Conservation (phyloP, 345 rosid genomes). For the Aurinia saxatilis region DNA sequence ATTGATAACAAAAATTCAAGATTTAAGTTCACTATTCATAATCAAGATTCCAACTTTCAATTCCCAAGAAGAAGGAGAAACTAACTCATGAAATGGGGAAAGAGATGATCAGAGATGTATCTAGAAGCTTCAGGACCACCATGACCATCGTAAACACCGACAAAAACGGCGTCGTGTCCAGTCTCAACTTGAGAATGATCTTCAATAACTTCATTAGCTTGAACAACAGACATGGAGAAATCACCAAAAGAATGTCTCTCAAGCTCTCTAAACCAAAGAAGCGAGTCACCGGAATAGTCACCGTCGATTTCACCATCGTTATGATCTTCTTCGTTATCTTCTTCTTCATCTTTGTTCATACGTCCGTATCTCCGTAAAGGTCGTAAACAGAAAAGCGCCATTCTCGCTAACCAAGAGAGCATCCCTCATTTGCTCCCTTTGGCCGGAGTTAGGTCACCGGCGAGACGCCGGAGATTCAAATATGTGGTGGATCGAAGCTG, state of each 20-base stretch:
- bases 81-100: constrained; percentile 67
- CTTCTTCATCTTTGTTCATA: constrained; percentile 64
- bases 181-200: constrained; percentile 90
- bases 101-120: constrained; percentile 75
- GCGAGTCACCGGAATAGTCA: constrained; percentile 34
- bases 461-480: constrained; percentile 1
- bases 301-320: constrained; percentile 21
- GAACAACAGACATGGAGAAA: constrained; percentile 76
- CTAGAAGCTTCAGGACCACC: constrained; percentile 94
- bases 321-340: background rate
- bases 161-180: constrained; percentile 55
- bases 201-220: constrained; percentile 79
- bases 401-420: constrained; percentile 72
- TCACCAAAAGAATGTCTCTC: constrained; percentile 77
- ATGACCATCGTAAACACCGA: constrained; percentile 93
- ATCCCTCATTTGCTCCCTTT: constrained; percentile 81
- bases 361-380: constrained; percentile 70
- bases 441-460: constrained; percentile 19
- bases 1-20: constrained; percentile 17
- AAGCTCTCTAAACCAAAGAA: constrained; percentile 75
- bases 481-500: constrained; percentile 28
- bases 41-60: background rate
- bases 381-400: constrained; percentile 65
- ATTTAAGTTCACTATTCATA: constrained; percentile 19
- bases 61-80: background rate